Evolutionary conservation across 1,139 yeast species (phyloP), one percentile per base, ranked within the genome.

Genomic region (Blastobotrys persicus): DNA sequence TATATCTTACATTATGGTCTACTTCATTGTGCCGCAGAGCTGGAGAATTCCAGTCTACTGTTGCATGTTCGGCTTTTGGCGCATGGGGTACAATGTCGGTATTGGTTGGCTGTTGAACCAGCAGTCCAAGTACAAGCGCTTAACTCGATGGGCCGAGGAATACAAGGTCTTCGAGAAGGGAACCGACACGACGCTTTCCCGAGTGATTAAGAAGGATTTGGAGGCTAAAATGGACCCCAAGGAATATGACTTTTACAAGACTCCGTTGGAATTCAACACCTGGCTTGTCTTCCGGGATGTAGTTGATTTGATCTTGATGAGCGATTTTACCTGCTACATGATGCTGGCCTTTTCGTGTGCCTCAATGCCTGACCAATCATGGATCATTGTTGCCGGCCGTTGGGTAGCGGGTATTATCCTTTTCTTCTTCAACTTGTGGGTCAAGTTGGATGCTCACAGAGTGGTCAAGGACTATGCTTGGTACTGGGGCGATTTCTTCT

Each of bases 401-500:
- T 71, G 75, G 73, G 39, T 55, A 12, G 70, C 72, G 4, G 77
- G 77, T n/a, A 55, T 69, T 26, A 56, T 60, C 5, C 74, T 88
- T 58, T 78, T 86, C 51, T 58, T 83, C 43, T 87, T 88, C 72
- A 87, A 87, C 63, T 73, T 85, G 40, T 87, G 95, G 94, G 96
- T 88, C 46, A 88, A 88, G 65, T 72, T 87, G 13, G 92, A 88
- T 67, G 96, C 96, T 34, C 96, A 88, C 65, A 78, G 89, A 58
- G 91, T 88, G 19, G 91, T 88, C 50, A 87, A 88, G 64, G 96
- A 88, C 66, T 88, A 83, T 64, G 96, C 96, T 11, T 88, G 96
- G 96, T 88, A 88, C 68, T 88, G 96, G 96, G 96, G 96, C 31
- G 96, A 88, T 66, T 88, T 88, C 70, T 88, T 88, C 75, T 86